phyloP scores from a whole-genome alignment of 257 asterid species.

The Penstemon eatonii region DNA sequence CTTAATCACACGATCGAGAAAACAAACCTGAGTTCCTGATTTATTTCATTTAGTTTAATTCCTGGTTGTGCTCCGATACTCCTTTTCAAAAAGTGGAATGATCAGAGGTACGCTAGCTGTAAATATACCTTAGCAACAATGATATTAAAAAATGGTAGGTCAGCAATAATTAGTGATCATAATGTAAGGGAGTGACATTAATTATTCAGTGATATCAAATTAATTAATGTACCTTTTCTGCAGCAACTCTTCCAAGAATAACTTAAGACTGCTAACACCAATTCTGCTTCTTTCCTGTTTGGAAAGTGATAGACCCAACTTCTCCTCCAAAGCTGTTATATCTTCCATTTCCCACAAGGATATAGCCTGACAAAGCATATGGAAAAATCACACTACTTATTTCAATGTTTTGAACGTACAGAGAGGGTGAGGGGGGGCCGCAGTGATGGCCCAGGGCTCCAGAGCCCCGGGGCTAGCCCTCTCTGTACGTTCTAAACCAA shows the following conservation, averaged over 20 bases:
- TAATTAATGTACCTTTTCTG: conserved; percentile 65
- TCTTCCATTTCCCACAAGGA: conserved; percentile 84
- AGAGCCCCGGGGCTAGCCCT: no score
- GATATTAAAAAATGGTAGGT: conserved; percentile 31
- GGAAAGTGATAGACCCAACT: conserved; percentile 84
- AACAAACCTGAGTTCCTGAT: conserved; percentile 84
- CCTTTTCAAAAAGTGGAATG: conserved; percentile 94
- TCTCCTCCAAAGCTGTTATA: conserved; percentile 81
- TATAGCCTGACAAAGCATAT: conserved; percentile 57
- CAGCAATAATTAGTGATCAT: conserved; percentile 21
- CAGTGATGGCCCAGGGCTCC: no score
- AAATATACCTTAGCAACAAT: conserved; percentile 72
- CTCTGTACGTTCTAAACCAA: no score
- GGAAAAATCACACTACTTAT: conserved; percentile 5
- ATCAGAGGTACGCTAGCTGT: conserved; percentile 86
- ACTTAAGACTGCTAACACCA: conserved; percentile 92
- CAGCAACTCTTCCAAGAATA: conserved; percentile 89
- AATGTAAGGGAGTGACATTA: conserved; percentile 17
- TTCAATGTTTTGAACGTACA: no score
- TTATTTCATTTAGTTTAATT: conserved; percentile 81
- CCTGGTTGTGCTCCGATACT: conserved; percentile 71
- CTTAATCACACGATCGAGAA: conserved; percentile 6
- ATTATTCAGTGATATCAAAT: conserved; percentile 20
- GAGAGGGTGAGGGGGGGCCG: no score
- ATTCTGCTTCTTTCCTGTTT: conserved; percentile 82